Base-by-base conservation (phyloP, 2,329 filamentous ascomycete genomes). In the Laburnicola sp. region DNA sequence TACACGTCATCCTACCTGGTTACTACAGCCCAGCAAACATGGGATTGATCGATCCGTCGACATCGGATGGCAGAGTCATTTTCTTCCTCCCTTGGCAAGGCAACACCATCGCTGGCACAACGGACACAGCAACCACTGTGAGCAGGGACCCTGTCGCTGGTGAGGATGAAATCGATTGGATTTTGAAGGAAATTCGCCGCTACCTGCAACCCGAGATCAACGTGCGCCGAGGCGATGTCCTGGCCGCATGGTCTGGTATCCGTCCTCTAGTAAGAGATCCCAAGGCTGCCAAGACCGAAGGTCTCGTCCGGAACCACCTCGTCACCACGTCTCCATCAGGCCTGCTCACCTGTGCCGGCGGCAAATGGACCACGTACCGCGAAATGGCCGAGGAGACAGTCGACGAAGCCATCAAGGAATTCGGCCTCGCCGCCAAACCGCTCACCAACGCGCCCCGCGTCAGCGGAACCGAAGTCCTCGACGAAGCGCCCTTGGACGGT, bases 1-100 rank as follows among this genome's bases (percentile, higher is more conserved):
- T 93, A 26, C 91, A 96, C 73, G 83, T 96, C 55, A 87, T 95
- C 58, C 83, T 96, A 2, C 91, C 91, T 22, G 90, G 90, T 41
- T 95, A 94, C 77, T 94, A 88, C 78, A 89, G 86, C 63, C 90
- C 90, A 37, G 82, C 86, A 21, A 87, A 91, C 67, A 94, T 95
- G 89, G 91, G 91, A 54, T 80, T 95, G 35, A 89, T 95, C 63
- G 91, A 96, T 65, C 90, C 91, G 4, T 85, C 85, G 35, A 94
- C 91, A 2, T 95, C 90, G 1, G 91, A 95, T 67, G 91, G 91
- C 21, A 84, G 91, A 69, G 91, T 95, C 43, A 93, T 95, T 67
- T 95, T 95, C 83, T 95, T 96, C 80, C 80, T 95, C 35, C 91
- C 91, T 22, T 95, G 91, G 91, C 90, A 95, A 76, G 90, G 90